phyloP scores from a whole-genome alignment of 805 yeast genomes.

The Hemisphaericaspora nanyangensis region DNA sequence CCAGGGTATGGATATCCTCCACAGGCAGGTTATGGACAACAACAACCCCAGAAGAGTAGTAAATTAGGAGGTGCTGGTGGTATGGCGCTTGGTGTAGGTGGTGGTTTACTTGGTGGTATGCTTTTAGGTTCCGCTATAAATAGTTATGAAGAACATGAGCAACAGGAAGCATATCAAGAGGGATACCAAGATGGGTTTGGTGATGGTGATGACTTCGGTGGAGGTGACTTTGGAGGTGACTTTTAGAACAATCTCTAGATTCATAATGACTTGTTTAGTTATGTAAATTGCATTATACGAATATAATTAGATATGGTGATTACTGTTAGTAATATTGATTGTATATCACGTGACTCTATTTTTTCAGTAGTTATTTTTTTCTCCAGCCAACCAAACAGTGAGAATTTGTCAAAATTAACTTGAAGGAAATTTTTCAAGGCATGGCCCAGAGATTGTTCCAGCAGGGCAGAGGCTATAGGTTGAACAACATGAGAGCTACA shows the following conservation, averaged over 20 bases:
- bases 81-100: slow-evolving; percentile 45
- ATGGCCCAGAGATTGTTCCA: too few species aligned
- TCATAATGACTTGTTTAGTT: too few species aligned
- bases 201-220: slow-evolving; percentile 22
- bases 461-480: background rate
- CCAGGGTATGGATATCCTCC: slow-evolving; percentile 16
- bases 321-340: too few species aligned
- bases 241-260: too few species aligned
- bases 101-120: slow-evolving; percentile 62
- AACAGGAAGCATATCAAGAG: slow-evolving; percentile 29
- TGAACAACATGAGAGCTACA: slow-evolving; percentile 32
- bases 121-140: slow-evolving; percentile 44
- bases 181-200: slow-evolving; percentile 29
- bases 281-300: too few species aligned
- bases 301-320: too few species aligned
- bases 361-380: background rate
- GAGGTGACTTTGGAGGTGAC: slow-evolving; percentile 34
- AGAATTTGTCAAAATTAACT: slow-evolving; percentile 9
- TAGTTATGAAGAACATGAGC: slow-evolving; percentile 21
- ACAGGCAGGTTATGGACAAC: slow-evolving; percentile 14
- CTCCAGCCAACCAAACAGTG: slow-evolving; percentile 16
- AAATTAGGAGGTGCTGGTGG: slow-evolving; percentile 41
- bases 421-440: background rate
- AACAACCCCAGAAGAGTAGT: slow-evolving; percentile 16
- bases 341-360: slow-evolving; percentile 2